A percentile compares a stretch with the other conserved stretches of the same genome.
Evolutionary conservation across 352 stramenopile species (phyloP).

Genomic region (Phytophthora sp.): DNA sequence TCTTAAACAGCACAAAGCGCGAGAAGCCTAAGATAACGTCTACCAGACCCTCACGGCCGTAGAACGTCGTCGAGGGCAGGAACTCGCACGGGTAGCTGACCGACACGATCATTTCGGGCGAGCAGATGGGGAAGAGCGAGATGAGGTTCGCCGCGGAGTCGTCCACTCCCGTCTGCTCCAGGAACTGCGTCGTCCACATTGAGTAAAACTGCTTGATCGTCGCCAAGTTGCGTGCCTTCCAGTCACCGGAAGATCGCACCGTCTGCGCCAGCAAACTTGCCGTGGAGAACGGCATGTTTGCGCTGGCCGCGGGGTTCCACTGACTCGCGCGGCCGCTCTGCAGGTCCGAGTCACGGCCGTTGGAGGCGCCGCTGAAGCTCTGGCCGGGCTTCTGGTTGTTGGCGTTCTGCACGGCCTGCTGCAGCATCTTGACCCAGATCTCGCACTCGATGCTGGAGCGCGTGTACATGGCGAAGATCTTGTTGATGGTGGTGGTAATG

Average conservation of each 20-base stretch:
- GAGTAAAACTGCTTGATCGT: constrained; percentile 88
- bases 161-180: constrained; percentile 61
- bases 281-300: constrained; percentile 31
- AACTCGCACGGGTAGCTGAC: constrained; percentile 86
- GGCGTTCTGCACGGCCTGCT: constrained; percentile 71
- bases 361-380: constrained; percentile 57
- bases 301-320: constrained; percentile 30
- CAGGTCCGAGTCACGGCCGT: constrained; percentile 66
- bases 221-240: constrained; percentile 83
- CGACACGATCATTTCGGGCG: constrained; percentile 75
- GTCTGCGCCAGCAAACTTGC: constrained; percentile 60
- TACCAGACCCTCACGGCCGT: constrained; percentile 81
- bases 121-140: constrained; percentile 82
- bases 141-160: constrained; percentile 72
- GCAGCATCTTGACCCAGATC: constrained; percentile 87
- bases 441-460: constrained; percentile 81
- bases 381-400: constrained; percentile 53
- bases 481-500: constrained; percentile 89
- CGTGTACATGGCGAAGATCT: constrained; percentile 86
- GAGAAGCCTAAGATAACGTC: constrained; percentile 79
- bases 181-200: constrained; percentile 78
- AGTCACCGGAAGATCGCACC: constrained; percentile 80
- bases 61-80: constrained; percentile 76
- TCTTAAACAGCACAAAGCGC: constrained; percentile 76
- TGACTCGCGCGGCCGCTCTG: constrained; percentile 38